A percentile compares a stretch with the other conserved stretches of the same genome.
Conservation (phyloP, 1,284 basidiomycete genomes). For the Xerocomus minutiporus region DNA sequence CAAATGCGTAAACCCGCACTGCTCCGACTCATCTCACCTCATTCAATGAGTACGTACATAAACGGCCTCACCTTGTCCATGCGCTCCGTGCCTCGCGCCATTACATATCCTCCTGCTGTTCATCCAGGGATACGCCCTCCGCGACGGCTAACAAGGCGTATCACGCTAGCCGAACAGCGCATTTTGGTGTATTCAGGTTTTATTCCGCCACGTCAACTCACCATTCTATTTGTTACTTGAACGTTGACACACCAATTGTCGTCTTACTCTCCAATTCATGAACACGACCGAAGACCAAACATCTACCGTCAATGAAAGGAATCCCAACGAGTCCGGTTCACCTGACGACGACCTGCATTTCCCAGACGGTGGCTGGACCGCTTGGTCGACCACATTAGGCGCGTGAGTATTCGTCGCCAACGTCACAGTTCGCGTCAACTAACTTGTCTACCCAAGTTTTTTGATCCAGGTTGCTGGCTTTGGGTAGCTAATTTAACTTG, state of each 20-base stretch:
- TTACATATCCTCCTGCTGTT: conserved; percentile 2
- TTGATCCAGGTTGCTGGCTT: conserved; percentile 34
- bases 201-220: background rate
- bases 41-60: conserved; percentile 3
- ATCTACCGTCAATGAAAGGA: background rate
- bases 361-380: conserved; percentile 28
- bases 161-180: conserved; percentile 8
- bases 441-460: conserved; percentile 17
- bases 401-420: conserved; percentile 16
- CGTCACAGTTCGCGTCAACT: background rate
- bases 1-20: background rate
- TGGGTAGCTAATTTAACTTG: conserved; percentile 25
- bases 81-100: background rate
- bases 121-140: background rate
- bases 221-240: background rate
- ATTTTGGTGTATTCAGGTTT: background rate
- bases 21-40: background rate
- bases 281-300: conserved; percentile 1
- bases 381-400: conserved; percentile 27
- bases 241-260: background rate
- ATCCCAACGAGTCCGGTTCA: background rate
- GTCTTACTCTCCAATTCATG: conserved; percentile 4
- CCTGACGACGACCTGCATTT: conserved; percentile 1
- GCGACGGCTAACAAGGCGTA: conserved; percentile 2
- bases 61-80: background rate